phyloP scores from a whole-genome alignment of 352 stramenopile genomes.

The Pythium volutum region DNA sequence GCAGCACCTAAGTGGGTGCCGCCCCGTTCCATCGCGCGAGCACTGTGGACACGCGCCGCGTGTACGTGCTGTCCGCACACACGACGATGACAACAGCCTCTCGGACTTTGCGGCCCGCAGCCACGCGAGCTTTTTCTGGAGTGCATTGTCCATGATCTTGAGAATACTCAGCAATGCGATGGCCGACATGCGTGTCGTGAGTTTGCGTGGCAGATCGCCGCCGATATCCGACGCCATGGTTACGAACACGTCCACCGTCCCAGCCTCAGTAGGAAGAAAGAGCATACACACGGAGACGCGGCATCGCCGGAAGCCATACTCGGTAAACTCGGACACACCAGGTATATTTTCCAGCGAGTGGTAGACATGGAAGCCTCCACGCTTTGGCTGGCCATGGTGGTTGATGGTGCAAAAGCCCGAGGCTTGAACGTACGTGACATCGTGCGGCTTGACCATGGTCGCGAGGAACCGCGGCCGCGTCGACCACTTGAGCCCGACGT shows the following conservation, averaged over 20 bases:
- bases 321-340: conserved; percentile 27
- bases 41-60: not conserved
- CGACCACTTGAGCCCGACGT: conserved; percentile 24
- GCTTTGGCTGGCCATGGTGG: conserved; percentile 7
- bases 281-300: conserved; percentile 41
- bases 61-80: no score
- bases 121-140: no score
- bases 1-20: not conserved
- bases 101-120: no score
- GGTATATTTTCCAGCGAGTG: conserved; percentile 35
- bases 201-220: not conserved
- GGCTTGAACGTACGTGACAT: conserved; percentile 49
- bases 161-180: not conserved
- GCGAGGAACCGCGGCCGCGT: not conserved
- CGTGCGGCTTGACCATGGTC: conserved; percentile 27
- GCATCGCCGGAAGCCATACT: conserved; percentile 38
- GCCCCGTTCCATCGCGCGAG: not conserved
- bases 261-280: not conserved
- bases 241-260: not conserved
- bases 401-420: conserved; percentile 24
- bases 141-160: no score
- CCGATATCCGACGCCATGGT: not conserved
- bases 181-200: not conserved
- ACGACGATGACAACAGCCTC: no score
- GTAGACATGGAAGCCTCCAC: conserved; percentile 33